phyloP scores from a whole-genome alignment of 345 rosid genomes.

The Salix koriyanagi region DNA sequence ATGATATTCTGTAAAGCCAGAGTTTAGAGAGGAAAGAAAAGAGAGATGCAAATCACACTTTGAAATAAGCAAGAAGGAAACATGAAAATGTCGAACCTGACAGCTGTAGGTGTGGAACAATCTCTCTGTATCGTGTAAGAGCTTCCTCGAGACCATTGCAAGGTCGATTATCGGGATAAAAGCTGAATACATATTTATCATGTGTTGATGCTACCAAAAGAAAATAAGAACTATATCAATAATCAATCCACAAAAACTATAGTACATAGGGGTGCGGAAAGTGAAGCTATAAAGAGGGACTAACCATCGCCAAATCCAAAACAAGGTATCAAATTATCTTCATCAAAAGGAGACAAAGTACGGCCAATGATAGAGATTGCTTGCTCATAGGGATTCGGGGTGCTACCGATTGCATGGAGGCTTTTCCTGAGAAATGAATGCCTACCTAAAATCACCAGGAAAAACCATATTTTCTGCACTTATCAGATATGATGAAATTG shows the following conservation, averaged over 20 bases:
- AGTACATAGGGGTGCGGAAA: not conserved
- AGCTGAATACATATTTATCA: conserved; percentile 71
- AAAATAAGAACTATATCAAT: conserved; percentile 16
- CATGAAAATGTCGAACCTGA: conserved; percentile 47
- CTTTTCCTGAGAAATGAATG: conserved; percentile 70
- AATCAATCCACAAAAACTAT: conserved; percentile 5
- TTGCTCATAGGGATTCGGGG: conserved; percentile 80
- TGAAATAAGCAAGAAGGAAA: conserved; percentile 5
- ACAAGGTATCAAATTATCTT: conserved; percentile 93
- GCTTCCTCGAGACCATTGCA: conserved; percentile 78
- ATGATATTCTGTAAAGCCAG: not conserved
- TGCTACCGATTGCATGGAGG: conserved; percentile 66
- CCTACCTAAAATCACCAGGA: conserved; percentile 47
- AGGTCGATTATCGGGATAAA: conserved; percentile 54
- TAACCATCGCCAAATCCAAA: conserved; percentile 96
- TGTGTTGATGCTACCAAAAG: conserved; percentile 64
- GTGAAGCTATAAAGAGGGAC: conserved; percentile 18
- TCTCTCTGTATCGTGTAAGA: conserved; percentile 68
- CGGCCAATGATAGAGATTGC: conserved; percentile 91
- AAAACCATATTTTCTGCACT: not conserved
- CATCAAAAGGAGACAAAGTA: conserved; percentile 86
- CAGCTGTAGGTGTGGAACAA: conserved; percentile 64
- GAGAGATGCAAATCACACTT: not conserved
- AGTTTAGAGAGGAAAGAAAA: not conserved
- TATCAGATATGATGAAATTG: not conserved